These are phyloP conservation scores for Ambispora gerdemannii DNA, from an alignment of 192 early-diverging fungal genomes.

Conservation along the genomic window DNA sequence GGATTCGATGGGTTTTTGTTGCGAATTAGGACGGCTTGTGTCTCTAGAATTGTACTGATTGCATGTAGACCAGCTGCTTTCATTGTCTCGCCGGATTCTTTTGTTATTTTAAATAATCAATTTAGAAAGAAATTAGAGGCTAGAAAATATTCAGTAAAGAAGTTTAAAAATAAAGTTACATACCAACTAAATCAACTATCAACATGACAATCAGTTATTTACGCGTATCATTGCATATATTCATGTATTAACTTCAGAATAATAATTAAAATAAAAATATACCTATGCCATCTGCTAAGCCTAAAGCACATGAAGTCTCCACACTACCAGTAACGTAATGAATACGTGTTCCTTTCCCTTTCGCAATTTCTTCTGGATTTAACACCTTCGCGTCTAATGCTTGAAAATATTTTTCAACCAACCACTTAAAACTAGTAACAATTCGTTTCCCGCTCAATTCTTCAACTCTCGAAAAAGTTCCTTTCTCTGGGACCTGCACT, in stretches of 20 bases:
- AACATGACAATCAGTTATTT: constrained; percentile 1
- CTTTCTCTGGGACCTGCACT: constrained; percentile 81
- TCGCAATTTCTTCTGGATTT: constrained; percentile 20
- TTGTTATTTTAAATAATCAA: constrained; percentile 45
- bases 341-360: constrained; percentile 64
- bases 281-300: constrained; percentile 95
- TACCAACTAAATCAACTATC: constrained; percentile 51
- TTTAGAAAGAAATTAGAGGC: not conserved
- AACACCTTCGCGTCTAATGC: constrained; percentile 63
- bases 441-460: constrained; percentile 89
- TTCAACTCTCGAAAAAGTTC: constrained; percentile 45
- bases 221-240: no score
- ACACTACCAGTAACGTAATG: constrained; percentile 91
- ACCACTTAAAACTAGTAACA: constrained; percentile 85
- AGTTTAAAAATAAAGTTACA: constrained; percentile 4
- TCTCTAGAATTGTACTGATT: constrained; percentile 76
- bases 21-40: constrained; percentile 88
- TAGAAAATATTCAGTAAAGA: not conserved
- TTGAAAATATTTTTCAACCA: constrained; percentile 68
- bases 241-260: no score
- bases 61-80: constrained; percentile 92
- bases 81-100: constrained; percentile 99
- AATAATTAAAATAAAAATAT: constrained; percentile 37
- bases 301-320: constrained; percentile 93
- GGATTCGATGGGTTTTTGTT: constrained; percentile 75